Percentiles rank a stretch among this genome's conserved stretches.
Evolutionary conservation across 2,329 filamentous ascomycete genomes (phyloP).

Genomic region (Epichloe scottii): DNA sequence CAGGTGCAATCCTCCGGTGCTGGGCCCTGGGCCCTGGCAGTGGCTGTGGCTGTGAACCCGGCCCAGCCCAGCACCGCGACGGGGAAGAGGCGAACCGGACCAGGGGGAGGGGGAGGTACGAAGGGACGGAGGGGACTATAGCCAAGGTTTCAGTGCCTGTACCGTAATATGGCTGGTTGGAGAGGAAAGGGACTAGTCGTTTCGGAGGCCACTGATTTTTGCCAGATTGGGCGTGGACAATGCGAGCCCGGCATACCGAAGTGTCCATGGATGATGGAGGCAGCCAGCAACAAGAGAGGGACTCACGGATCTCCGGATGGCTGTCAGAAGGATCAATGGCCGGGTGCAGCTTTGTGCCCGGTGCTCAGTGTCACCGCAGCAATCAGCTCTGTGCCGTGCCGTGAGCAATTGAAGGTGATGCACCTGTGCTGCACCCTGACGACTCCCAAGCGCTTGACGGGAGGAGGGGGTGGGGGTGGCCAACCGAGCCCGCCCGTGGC

Average conservation of each 20-base stretch:
- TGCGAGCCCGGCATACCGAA: neutral
- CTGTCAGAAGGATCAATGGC: neutral
- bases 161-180: neutral
- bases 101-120: neutral
- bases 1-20: neutral
- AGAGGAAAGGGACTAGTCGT: neutral
- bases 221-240: neutral
- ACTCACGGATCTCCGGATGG: neutral
- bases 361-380: neutral
- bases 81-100: neutral
- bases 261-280: neutral
- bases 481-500: neutral
- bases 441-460: neutral
- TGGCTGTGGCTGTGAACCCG: slow-evolving; percentile 1
- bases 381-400: too few species aligned
- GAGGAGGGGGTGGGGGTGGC: neutral
- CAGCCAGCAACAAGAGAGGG: neutral
- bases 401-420: neutral
- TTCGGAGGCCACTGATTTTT: neutral
- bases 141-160: neutral
- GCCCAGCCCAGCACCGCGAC: neutral
- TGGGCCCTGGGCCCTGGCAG: neutral
- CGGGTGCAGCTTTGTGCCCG: neutral
- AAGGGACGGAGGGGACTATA: neutral
- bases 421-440: neutral